phyloP scores from a whole-genome alignment of 1,284 basidiomycete species.

The Ceratobasidium sp. region DNA sequence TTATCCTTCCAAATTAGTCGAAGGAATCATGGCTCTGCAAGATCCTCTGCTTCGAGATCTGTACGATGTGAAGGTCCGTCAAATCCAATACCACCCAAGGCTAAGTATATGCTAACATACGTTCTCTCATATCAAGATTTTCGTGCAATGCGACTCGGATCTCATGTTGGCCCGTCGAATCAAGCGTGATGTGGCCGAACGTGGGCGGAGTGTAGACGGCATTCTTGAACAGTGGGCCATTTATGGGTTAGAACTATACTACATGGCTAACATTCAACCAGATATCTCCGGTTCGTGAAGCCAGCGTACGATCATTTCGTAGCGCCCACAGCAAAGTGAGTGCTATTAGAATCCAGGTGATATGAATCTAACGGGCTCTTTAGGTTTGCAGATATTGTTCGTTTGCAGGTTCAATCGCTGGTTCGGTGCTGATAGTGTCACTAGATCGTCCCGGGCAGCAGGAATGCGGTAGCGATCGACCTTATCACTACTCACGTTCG shows the following conservation, averaged over 20 bases:
- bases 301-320: conserved; percentile 96
- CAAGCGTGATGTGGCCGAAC: conserved; percentile 85
- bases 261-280: conserved; percentile 51
- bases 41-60: conserved; percentile 80
- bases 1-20: conserved; percentile 61
- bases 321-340: conserved; percentile 67
- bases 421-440: background rate
- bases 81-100: background rate
- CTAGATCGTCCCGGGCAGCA: conserved; percentile 90
- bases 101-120: conserved; percentile 20
- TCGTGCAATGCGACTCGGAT: conserved; percentile 92
- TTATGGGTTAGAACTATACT: conserved; percentile 17
- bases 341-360: conserved; percentile 53
- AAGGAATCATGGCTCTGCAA: conserved; percentile 92
- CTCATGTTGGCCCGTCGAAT: conserved; percentile 96
- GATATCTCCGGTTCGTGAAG: conserved; percentile 92
- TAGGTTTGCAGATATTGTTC: conserved; percentile 46
- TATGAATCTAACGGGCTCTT: conserved; percentile 88
- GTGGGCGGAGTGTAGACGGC: conserved; percentile 86
- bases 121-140: conserved; percentile 62
- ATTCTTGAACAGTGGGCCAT: conserved; percentile 88
- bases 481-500: conserved; percentile 92
- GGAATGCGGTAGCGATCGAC: conserved; percentile 92
- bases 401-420: background rate
- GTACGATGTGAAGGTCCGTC: conserved; percentile 87